These are phyloP conservation scores for Citrus australasica DNA, from an alignment of 345 rosid species.

Conservation along the genomic window DNA sequence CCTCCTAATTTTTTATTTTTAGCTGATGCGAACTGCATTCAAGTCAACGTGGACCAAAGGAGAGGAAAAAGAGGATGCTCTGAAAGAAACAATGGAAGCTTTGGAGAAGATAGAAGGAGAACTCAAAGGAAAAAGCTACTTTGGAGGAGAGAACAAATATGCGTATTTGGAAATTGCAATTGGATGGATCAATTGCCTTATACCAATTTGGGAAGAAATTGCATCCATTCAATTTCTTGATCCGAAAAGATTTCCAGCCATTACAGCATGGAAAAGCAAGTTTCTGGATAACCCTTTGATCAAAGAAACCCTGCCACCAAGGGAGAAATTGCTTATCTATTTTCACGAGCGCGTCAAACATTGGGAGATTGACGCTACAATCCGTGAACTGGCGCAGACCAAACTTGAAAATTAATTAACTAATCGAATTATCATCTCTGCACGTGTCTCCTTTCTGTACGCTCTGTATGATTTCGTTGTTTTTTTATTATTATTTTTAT, in stretches of 20 bases:
- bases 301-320: conserved; percentile 24
- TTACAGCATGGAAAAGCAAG: conserved; percentile 21
- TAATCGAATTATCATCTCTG: no score
- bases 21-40: no score
- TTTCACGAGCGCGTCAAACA: not conserved
- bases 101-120: conserved; percentile 26
- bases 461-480: no score
- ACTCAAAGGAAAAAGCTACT: conserved; percentile 22
- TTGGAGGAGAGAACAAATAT: conserved; percentile 27
- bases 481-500: no score
- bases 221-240: conserved; percentile 16
- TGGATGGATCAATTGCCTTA: conserved; percentile 28
- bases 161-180: conserved; percentile 32
- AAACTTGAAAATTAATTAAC: no score
- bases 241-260: conserved; percentile 22
- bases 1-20: no score
- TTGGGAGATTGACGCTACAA: no score
- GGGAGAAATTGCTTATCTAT: conserved; percentile 20
- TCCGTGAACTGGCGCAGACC: no score
- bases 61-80: conserved; percentile 19
- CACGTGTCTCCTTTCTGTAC: no score
- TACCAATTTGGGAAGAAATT: conserved; percentile 33
- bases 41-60: not conserved
- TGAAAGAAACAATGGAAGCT: conserved; percentile 7
- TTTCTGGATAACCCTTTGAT: conserved; percentile 22